phyloP scores from a whole-genome alignment of 495 filamentous ascomycete species.

The Alectoria sarmentosa region DNA sequence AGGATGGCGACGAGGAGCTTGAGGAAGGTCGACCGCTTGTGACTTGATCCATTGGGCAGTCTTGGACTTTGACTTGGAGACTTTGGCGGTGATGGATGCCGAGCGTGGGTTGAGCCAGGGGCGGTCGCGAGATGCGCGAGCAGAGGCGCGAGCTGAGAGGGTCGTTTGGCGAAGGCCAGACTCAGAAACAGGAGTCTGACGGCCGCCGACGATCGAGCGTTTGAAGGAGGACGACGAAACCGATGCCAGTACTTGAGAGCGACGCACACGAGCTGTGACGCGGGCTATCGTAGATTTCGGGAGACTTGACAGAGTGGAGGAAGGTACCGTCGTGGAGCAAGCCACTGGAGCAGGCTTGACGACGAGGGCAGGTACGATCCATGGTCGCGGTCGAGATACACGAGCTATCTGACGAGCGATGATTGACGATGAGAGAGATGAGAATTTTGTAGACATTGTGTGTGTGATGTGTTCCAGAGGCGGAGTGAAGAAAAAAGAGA shows the following conservation, averaged over 20 bases:
- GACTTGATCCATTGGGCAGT: slow-evolving; percentile 4
- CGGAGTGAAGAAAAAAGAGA: not conserved
- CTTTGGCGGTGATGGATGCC: not conserved
- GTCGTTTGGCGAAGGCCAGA: slow-evolving; percentile 1
- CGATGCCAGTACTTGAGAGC: not conserved
- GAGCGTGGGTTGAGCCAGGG: not conserved
- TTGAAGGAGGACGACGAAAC: not conserved
- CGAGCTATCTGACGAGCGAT: slow-evolving; percentile 7
- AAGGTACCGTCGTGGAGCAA: slow-evolving; percentile 3
- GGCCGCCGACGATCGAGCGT: slow-evolving; percentile 1
- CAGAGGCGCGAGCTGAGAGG: slow-evolving; percentile 4
- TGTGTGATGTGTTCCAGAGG: slow-evolving; percentile 1
- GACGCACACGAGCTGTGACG: not conserved
- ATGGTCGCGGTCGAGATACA: slow-evolving; percentile 6
- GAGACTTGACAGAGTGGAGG: slow-evolving; percentile 1
- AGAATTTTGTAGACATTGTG: slow-evolving; percentile 5
- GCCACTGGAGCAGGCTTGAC: slow-evolving; percentile 2
- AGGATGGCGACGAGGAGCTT: not conserved
- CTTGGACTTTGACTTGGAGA: not conserved
- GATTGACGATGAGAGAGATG: slow-evolving; percentile 4
- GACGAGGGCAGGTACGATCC: slow-evolving; percentile 1
- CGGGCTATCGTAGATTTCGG: not conserved
- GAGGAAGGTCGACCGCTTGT: not conserved
- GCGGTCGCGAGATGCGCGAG: slow-evolving; percentile 1
- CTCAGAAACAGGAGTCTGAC: not conserved